Percentiles rank a stretch among this genome's conserved stretches.
These are phyloP conservation scores for Lodderomyces jiufengensis DNA, from an alignment of 1,139 yeast genomes.

Conservation along the genomic window DNA sequence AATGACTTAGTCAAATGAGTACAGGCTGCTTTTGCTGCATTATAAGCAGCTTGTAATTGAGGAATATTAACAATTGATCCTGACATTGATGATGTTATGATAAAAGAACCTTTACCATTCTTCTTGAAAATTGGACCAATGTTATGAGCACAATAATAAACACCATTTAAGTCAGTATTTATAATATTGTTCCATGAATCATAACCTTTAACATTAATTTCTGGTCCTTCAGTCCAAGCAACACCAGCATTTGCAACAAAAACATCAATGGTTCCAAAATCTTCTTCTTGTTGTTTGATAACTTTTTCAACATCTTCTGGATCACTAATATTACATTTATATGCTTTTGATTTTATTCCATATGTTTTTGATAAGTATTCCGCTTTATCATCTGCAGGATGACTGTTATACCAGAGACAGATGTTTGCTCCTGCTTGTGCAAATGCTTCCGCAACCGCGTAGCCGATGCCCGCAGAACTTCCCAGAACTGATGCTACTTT, in stretches of 20 bases:
- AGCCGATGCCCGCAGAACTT: conserved; percentile 82
- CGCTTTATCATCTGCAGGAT: conserved; percentile 60
- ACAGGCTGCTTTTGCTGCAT: conserved; percentile 84
- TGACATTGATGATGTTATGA: conserved; percentile 82
- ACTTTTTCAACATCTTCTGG: conserved; percentile 55
- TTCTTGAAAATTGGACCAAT: conserved; percentile 69
- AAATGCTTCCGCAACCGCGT: conserved; percentile 77
- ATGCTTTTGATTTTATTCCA: conserved; percentile 66
- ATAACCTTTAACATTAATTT: conserved; percentile 50
- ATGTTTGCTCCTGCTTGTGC: conserved; percentile 93
- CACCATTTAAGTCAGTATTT: conserved; percentile 71
- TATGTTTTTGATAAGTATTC: conserved; percentile 54
- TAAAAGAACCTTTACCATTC: conserved; percentile 67
- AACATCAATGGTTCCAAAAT: conserved; percentile 75
- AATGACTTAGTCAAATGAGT: conserved; percentile 73
- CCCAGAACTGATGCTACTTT: conserved; percentile 90
- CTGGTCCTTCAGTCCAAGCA: conserved; percentile 76
- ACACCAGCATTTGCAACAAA: conserved; percentile 92
- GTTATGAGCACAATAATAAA: conserved; percentile 67
- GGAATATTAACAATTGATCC: conserved; percentile 82
- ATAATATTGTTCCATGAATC: conserved; percentile 59
- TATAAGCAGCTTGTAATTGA: conserved; percentile 81
- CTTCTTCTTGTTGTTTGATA: conserved; percentile 56
- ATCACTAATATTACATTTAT: conserved; percentile 66
- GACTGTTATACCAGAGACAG: conserved; percentile 65